Evolutionary conservation across 139 green algal genomes (phyloP).

Genomic region (Deuterostichococcus epilithicus): DNA sequence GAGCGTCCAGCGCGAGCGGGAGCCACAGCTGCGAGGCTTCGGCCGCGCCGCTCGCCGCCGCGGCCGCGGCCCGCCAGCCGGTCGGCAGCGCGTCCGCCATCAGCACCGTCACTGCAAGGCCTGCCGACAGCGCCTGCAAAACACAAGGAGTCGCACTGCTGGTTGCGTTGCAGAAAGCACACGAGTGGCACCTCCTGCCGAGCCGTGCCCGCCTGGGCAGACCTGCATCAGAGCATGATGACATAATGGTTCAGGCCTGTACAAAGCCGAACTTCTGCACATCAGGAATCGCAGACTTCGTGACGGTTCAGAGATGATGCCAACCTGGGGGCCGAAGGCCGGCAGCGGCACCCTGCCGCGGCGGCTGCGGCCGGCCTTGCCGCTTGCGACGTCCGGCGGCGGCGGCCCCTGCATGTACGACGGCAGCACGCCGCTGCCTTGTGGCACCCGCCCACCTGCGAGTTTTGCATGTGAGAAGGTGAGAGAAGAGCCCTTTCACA

Average conservation of each 20-base stretch:
- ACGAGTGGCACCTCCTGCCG: neutral
- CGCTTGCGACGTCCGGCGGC: neutral
- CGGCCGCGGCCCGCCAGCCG: conserved; percentile 15
- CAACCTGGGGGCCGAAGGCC: neutral
- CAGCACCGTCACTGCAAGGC: neutral
- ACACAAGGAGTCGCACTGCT: neutral
- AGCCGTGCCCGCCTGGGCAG: neutral
- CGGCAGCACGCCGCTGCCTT: conserved; percentile 16
- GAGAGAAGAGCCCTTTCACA: too few species aligned
- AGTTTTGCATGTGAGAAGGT: too few species aligned
- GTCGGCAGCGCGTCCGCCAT: neutral
- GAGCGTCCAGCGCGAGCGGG: neutral
- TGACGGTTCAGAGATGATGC: neutral
- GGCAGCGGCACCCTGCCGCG: neutral
- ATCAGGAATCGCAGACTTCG: conserved; percentile 1
- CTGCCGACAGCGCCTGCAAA: neutral
- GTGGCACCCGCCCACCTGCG: neutral
- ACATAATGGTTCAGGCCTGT: neutral
- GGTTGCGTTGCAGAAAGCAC: too few species aligned
- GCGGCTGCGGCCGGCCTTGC: neutral
- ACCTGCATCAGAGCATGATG: neutral
- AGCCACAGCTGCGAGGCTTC: conserved; percentile 1
- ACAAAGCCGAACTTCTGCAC: neutral
- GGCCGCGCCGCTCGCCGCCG: conserved; percentile 1
- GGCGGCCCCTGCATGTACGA: neutral